Evolutionary conservation across 306 rosid genomes (phyloP).

Genomic region (Vicia villosa): DNA sequence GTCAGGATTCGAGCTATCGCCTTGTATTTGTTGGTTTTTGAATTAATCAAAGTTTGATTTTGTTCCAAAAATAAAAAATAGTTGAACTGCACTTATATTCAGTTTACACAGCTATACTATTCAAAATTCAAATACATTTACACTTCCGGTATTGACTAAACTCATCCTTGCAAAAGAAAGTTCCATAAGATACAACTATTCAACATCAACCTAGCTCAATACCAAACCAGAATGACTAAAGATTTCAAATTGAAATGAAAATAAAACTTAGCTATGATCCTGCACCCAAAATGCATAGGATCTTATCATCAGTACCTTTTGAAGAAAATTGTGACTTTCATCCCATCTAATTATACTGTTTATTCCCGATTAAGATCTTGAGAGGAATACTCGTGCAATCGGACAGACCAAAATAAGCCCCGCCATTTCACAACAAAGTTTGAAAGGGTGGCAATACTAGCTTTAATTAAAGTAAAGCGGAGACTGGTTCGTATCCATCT

Average conservation of each 20-base stretch:
- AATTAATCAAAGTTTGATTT: too few relatives aligned
- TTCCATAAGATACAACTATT: slow-evolving; percentile 3
- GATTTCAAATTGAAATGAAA: slow-evolving; percentile 17
- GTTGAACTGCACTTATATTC: slow-evolving; percentile 18
- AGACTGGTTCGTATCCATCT: slow-evolving; percentile 70
- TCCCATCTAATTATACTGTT: slow-evolving; percentile 15
- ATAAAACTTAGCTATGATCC: background rate
- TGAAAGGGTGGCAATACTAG: slow-evolving; percentile 37
- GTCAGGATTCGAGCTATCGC: too few relatives aligned
- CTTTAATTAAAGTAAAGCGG: slow-evolving; percentile 44
- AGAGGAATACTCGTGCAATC: slow-evolving; percentile 14
- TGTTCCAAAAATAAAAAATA: too few relatives aligned
- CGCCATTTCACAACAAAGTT: slow-evolving; percentile 21
- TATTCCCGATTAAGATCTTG: slow-evolving; percentile 16
- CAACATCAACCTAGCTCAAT: slow-evolving; percentile 11
- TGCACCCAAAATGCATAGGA: background rate
- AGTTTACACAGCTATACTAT: slow-evolving; percentile 12
- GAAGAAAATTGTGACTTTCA: background rate
- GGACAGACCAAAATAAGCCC: slow-evolving; percentile 24
- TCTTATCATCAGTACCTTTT: slow-evolving; percentile 5
- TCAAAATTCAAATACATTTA: slow-evolving; percentile 28
- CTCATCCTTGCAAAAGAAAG: slow-evolving; percentile 27
- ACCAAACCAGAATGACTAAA: slow-evolving; percentile 21
- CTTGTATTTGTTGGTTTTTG: too few relatives aligned
- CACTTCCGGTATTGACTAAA: slow-evolving; percentile 21